Base-by-base conservation (phyloP, 805 yeast genomes). In the Yarrowia yakushimensis region DNA sequence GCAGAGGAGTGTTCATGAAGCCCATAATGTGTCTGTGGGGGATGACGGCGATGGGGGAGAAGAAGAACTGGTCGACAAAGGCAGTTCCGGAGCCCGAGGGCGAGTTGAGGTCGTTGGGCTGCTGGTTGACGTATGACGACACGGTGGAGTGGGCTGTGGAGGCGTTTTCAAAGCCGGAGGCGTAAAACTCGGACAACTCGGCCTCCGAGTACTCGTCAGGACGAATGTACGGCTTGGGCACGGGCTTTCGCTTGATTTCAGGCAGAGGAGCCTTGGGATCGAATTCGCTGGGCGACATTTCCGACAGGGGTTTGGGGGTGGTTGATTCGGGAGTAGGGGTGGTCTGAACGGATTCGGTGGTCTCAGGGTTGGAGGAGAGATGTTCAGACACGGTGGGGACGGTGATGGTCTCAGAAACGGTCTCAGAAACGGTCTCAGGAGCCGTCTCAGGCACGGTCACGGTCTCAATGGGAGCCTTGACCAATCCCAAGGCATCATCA, bases 1-100 rank as follows among this genome's bases (percentile, higher is more conserved):
- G 82, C 65, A 79, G 79, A 1, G 96, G 97, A 23, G 88, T 85
- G 62, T 82, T 86, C 23, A 82, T 67, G 71, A 94, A 88, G 0
- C 99, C 99, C 13, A 87, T 74, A 28, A 90, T 71, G 67, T 88
- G 90, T 33, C 90, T 93, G 39, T 87, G 85, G 5, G 92, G 84
- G 63, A 88, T 79, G 12, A 87, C 91, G 13, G 85, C 77, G 2
- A 93, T 76, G 5, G 98, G 96, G 68, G 90, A 72, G 27, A 68
- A 52, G 20, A 50, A 59, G 4, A 59, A 42, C 34, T 50, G 63
- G 9, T 59, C 54, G 31, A 59, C 36, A 33, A 34, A 12, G 52
- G 36, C 27, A 60, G 60, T 28, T 11, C 43, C 64, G 7, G 30
- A 11, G 7, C 63, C 64, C 2, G 54, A 11, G 8, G 61, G 61